Percentiles rank a stretch among this genome's conserved stretches.
phyloP scores from a whole-genome alignment of 1,284 basidiomycete genomes.

The Sanguinoderma infundibulare region DNA sequence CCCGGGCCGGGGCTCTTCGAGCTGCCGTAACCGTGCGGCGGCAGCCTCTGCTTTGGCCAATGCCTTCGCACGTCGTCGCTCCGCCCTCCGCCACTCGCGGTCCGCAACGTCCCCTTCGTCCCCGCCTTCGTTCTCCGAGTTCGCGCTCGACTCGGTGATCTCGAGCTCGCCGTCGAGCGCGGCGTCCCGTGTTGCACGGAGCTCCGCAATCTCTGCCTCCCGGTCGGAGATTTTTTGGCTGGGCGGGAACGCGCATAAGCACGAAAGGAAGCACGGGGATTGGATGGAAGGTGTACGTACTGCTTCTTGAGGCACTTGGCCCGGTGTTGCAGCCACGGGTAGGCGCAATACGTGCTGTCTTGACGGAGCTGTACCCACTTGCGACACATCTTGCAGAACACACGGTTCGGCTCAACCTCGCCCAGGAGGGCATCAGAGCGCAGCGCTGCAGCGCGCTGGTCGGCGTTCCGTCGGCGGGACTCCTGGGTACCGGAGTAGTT shows the following conservation, averaged over 20 bases:
- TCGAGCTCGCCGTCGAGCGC: constrained; percentile 24
- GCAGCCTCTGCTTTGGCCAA: constrained; percentile 23
- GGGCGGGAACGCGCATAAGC: constrained; percentile 2
- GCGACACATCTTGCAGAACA: constrained; percentile 72
- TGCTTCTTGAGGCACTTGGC: constrained; percentile 68
- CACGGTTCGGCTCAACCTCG: constrained; percentile 73
- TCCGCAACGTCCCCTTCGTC: constrained; percentile 25
- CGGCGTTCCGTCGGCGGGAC: constrained; percentile 70
- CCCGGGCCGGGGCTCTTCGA: constrained; percentile 25
- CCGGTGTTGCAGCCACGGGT: constrained; percentile 79
- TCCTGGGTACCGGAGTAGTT: constrained; percentile 57
- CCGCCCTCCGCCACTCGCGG: constrained; percentile 22
- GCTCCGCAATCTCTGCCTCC: constrained; percentile 27
- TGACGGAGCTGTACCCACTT: constrained; percentile 82
- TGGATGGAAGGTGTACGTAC: constrained; percentile 47
- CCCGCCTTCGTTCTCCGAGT: constrained; percentile 32
- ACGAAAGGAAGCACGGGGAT: background rate
- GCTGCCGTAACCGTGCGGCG: constrained; percentile 24
- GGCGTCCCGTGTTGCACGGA: constrained; percentile 39
- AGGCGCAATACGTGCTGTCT: constrained; percentile 74
- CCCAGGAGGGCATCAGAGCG: constrained; percentile 64
- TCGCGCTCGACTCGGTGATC: constrained; percentile 25
- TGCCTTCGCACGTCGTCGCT: constrained; percentile 24
- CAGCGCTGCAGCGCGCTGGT: constrained; percentile 71
- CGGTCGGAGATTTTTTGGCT: constrained; percentile 50